Conservation (phyloP, 805 yeast species). For the Yamadazyma endophytica region DNA sequence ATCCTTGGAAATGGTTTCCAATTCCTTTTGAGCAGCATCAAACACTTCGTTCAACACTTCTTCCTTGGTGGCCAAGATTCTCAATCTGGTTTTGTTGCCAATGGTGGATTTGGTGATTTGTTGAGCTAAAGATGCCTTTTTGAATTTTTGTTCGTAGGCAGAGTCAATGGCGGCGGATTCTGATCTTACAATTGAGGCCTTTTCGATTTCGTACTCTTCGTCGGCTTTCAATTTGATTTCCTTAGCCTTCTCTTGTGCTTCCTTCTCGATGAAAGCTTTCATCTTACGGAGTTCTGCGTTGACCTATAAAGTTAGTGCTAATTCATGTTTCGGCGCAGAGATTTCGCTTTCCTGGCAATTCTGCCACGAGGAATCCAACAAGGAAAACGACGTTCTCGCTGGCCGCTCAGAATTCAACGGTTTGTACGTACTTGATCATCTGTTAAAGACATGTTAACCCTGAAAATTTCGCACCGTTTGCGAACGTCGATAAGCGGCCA, state of each 20-base stretch:
- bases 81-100: constrained; percentile 91
- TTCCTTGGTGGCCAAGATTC: constrained; percentile 79
- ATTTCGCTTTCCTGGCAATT: neutral
- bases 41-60: constrained; percentile 72
- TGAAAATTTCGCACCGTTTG: neutral
- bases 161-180: constrained; percentile 88
- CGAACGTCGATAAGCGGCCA: too few relatives aligned
- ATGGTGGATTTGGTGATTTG: constrained; percentile 94
- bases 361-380: neutral
- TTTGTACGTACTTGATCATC: constrained; percentile 28
- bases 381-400: neutral
- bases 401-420: neutral
- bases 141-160: constrained; percentile 72
- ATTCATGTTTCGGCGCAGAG: neutral
- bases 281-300: constrained; percentile 93
- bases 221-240: constrained; percentile 95
- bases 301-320: constrained; percentile 47
- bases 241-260: constrained; percentile 97
- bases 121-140: constrained; percentile 88
- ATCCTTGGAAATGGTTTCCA: constrained; percentile 56
- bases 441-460: constrained; percentile 22
- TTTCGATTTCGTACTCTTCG: constrained; percentile 97
- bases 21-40: constrained; percentile 59
- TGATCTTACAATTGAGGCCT: constrained; percentile 88
- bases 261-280: constrained; percentile 98